These are phyloP conservation scores for Trichocladium antarcticum DNA, from an alignment of 495 filamentous ascomycete genomes.

Conservation along the genomic window DNA sequence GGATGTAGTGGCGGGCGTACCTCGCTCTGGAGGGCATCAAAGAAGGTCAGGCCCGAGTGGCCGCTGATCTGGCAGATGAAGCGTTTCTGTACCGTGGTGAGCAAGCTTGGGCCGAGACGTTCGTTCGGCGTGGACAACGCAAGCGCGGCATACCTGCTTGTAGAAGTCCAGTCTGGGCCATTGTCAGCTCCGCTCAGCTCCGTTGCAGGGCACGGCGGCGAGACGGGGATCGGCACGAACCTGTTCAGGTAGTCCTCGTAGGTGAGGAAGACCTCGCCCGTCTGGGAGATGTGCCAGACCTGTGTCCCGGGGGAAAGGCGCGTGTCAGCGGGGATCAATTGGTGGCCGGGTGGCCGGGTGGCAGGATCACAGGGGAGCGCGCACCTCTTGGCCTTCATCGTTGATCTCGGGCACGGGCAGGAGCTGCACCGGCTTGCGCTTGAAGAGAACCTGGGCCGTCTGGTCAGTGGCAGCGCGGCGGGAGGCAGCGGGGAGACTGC, in stretches of 20 bases:
- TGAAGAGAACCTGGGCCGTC: constrained; percentile 68
- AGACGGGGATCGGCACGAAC: constrained; percentile 36
- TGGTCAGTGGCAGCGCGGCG: constrained; percentile 8
- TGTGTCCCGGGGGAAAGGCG: constrained; percentile 26
- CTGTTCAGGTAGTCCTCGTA: constrained; percentile 81
- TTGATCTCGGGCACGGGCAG: constrained; percentile 59
- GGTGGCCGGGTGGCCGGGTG: neutral
- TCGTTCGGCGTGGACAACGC: neutral
- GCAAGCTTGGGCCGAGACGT: neutral
- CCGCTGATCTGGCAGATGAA: constrained; percentile 95
- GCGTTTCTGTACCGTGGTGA: constrained; percentile 44
- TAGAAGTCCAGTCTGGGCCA: constrained; percentile 79
- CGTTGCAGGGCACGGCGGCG: constrained; percentile 1
- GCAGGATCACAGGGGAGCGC: constrained; percentile 9
- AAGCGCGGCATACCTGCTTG: constrained; percentile 61
- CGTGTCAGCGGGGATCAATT: constrained; percentile 4
- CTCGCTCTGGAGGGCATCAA: constrained; percentile 87
- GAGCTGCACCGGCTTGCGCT: constrained; percentile 89
- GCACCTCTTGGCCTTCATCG: constrained; percentile 71
- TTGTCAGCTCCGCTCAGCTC: neutral
- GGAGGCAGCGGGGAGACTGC: neutral
- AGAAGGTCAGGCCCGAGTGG: constrained; percentile 86
- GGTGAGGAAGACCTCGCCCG: constrained; percentile 76
- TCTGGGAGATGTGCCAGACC: constrained; percentile 87
- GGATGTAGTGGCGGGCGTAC: constrained; percentile 42